Evolutionary conservation across 495 filamentous ascomycete genomes (phyloP).

Genomic region (Penicillium bovifimosum): DNA sequence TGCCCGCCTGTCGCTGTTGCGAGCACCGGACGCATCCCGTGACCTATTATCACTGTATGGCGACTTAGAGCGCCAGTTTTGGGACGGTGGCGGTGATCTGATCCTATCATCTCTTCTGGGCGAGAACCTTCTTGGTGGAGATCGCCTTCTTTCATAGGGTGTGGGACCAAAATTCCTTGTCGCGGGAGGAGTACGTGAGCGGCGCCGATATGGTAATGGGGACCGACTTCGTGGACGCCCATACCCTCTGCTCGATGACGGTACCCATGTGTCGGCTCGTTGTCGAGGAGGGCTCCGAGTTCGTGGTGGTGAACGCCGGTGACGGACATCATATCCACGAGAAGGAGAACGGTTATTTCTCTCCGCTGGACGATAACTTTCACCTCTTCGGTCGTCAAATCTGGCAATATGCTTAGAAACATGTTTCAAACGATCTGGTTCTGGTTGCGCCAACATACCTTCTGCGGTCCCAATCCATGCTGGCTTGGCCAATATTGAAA

Average conservation of each 20-base stretch:
- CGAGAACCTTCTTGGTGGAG: slow-evolving; percentile 41
- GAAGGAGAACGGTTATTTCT: slow-evolving; percentile 32
- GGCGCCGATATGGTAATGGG: slow-evolving; percentile 36
- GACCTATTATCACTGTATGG: slow-evolving; percentile 33
- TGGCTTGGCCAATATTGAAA: not conserved
- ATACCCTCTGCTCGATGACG: slow-evolving; percentile 32
- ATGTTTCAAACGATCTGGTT: not conserved
- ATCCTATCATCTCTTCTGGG: slow-evolving; percentile 43
- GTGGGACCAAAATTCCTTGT: slow-evolving; percentile 31
- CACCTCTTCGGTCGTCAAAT: slow-evolving; percentile 50
- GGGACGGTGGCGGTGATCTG: slow-evolving; percentile 38
- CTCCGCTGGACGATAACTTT: slow-evolving; percentile 48
- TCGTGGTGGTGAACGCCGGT: slow-evolving; percentile 37
- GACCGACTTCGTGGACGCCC: slow-evolving; percentile 42
- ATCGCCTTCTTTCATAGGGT: slow-evolving; percentile 34
- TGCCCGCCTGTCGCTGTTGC: slow-evolving; percentile 29
- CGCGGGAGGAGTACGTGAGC: slow-evolving; percentile 45
- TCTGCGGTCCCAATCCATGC: slow-evolving; percentile 49
- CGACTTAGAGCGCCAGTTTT: slow-evolving; percentile 42
- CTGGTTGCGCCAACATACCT: slow-evolving; percentile 27
- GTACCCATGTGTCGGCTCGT: slow-evolving; percentile 46
- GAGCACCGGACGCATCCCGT: slow-evolving; percentile 30
- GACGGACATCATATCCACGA: slow-evolving; percentile 35
- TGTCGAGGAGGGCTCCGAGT: slow-evolving; percentile 31
- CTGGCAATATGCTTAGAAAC: slow-evolving; percentile 22